Percentiles rank a stretch among this genome's conserved stretches.
Evolutionary conservation across 148 eudicot species (phyloP).

Genomic region (Nepenthes mirabilis): DNA sequence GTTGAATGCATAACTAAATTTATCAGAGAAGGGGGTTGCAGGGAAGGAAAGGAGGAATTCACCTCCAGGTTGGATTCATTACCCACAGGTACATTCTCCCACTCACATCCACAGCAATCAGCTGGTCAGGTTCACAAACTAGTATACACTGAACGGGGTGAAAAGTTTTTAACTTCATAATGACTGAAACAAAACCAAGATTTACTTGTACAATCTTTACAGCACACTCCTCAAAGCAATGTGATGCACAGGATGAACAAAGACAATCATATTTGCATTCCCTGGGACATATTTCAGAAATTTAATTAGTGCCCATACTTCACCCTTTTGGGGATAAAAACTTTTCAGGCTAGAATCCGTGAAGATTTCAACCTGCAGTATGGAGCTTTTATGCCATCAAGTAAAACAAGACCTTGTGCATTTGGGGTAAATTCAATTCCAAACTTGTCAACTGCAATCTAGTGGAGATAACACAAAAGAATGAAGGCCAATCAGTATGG

Average conservation of each 20-base stretch:
- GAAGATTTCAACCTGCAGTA: conserved; percentile 50
- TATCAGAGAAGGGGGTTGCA: no score
- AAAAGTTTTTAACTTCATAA: conserved; percentile 40
- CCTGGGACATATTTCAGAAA: conserved; percentile 22
- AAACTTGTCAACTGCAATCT: conserved; percentile 52
- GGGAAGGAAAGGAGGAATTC: background rate
- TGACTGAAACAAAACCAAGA: conserved; percentile 51
- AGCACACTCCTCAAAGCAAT: conserved; percentile 45
- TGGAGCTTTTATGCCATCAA: conserved; percentile 54
- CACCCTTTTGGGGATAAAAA: background rate
- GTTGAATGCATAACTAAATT: no score
- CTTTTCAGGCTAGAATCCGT: background rate
- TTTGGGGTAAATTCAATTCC: conserved; percentile 71
- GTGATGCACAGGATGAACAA: conserved; percentile 53
- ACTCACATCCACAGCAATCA: conserved; percentile 74
- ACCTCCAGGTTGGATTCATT: conserved; percentile 95
- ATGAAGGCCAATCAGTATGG: background rate
- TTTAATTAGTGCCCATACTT: conserved; percentile 1
- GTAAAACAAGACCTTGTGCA: conserved; percentile 49
- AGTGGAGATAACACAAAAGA: conserved; percentile 14
- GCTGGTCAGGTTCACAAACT: conserved; percentile 62
- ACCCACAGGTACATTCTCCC: conserved; percentile 80
- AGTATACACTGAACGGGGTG: conserved; percentile 45
- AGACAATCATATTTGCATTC: conserved; percentile 42
- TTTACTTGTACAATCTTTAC: conserved; percentile 71